Percentiles rank a stretch among this genome's conserved stretches.
Conservation (phyloP, 2,329 filamentous ascomycete species). For the Aciculosporium take region DNA sequence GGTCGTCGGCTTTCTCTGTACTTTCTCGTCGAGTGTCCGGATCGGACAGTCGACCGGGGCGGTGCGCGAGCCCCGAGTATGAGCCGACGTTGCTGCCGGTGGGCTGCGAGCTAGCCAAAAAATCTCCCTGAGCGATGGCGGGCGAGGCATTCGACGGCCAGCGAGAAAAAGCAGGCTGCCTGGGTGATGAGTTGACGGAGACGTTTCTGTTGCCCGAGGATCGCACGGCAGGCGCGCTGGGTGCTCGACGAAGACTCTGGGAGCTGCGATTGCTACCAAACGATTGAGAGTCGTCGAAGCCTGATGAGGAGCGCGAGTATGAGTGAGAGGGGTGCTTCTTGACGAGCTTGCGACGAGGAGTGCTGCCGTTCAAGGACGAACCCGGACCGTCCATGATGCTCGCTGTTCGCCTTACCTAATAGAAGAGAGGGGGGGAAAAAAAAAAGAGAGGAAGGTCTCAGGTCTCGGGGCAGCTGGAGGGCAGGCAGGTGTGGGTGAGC, state of each 20-base stretch:
- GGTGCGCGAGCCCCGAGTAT: constrained; percentile 8
- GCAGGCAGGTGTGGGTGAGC: constrained; percentile 8
- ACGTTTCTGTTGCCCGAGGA: constrained; percentile 34
- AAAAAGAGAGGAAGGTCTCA: constrained; percentile 8
- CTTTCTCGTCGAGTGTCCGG: constrained; percentile 8
- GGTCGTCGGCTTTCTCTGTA: constrained; percentile 35
- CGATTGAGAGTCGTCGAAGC: constrained; percentile 42
- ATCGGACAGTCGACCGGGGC: constrained; percentile 11
- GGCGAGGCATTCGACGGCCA: constrained; percentile 33
- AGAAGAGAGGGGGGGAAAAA: no score
- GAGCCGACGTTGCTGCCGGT: constrained; percentile 4
- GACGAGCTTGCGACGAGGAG: constrained; percentile 45
- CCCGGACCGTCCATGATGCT: constrained; percentile 33
- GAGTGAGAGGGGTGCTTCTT: constrained; percentile 40
- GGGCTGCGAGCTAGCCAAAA: constrained; percentile 21
- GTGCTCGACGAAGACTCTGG: constrained; percentile 45
- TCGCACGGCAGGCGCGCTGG: constrained; percentile 41
- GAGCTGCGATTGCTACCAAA: constrained; percentile 50
- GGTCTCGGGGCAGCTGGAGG: constrained; percentile 6
- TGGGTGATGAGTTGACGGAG: constrained; percentile 34
- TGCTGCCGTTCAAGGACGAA: constrained; percentile 29
- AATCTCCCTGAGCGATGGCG: constrained; percentile 30
- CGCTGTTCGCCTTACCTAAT: constrained; percentile 11
- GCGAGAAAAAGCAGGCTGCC: constrained; percentile 26
- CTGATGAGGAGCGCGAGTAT: constrained; percentile 32